Evolutionary conservation across 495 filamentous ascomycete species (phyloP), one percentile per base, ranked within the genome.

Genomic region (Tuber umbilicatum): DNA sequence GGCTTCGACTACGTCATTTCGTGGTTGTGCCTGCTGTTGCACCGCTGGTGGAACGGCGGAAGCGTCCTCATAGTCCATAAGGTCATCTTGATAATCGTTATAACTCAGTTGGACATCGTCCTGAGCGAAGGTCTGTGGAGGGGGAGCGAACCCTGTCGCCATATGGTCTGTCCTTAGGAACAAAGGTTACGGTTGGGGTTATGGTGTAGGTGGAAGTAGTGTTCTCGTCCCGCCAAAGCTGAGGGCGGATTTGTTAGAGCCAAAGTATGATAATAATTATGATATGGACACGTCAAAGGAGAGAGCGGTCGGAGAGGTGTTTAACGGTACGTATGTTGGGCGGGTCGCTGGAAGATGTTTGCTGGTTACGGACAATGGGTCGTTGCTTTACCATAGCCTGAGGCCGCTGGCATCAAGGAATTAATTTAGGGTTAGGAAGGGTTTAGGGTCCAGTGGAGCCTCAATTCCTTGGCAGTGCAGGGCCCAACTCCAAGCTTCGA

Each of bases 21-120:
- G 42, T 50, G 69, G 37, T 35, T 41, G 50, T 60, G 45, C 37
- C 55, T 39, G 76, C 43, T 67, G 71, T 31, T 23, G 70, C 42
- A 14, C 72, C n/a, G 0, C 68, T 14, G 16, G 50, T 35, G 23
- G 5, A 64, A 5, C 1, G 21, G 17, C 37, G 27, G 69, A 76
- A 41, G 47, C 77, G 37, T 77, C 80, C 31, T 82, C 81, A 45
- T 80, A 82, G 60, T 82, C 80, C 81, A 82, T 82, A 39, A 81
- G 75, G 69, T 81, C 81, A 43, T 81, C 80, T 42, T 80, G 77
- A 64, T 64, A 64, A 43, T 79, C 77, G 60, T 82, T 78, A 75
- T 82, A 82, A 23, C 69, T 55, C 55, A 82, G 68, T 37, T 80
- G 80, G 47, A 82, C 80, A 69, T 70, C 72, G 21, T 67, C 67